These are phyloP conservation scores for Exutisphaerella laricina DNA, from an alignment of 2,329 filamentous ascomycete species.

Conservation along the genomic window DNA sequence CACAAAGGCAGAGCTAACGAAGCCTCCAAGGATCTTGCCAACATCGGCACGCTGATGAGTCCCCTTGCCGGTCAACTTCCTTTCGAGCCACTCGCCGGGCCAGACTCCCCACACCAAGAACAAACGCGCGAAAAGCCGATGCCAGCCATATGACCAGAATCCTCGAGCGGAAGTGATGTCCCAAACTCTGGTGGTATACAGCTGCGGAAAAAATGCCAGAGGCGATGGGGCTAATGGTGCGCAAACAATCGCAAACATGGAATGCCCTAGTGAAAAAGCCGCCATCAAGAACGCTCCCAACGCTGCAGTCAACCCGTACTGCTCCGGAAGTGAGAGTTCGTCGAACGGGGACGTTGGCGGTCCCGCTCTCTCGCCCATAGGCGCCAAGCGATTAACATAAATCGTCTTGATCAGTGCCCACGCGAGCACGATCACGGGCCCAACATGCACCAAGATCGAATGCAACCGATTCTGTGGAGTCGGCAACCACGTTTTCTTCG, in stretches of 20 bases:
- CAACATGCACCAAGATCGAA: slow-evolving; percentile 37
- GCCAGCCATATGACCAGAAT: slow-evolving; percentile 45
- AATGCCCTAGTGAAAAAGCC: slow-evolving; percentile 40
- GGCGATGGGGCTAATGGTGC: slow-evolving; percentile 38
- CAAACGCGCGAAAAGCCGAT: slow-evolving; percentile 40
- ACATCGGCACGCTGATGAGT: slow-evolving; percentile 36
- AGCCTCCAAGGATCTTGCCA: slow-evolving; percentile 42
- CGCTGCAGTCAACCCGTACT: slow-evolving; percentile 37
- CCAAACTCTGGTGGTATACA: slow-evolving; percentile 41
- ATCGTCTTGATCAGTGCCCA: slow-evolving; percentile 34
- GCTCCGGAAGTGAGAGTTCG: slow-evolving; percentile 31
- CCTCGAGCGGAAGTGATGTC: slow-evolving; percentile 36
- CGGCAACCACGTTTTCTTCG: slow-evolving; percentile 41
- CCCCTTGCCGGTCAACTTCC: slow-evolving; percentile 36
- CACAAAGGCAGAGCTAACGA: slow-evolving; percentile 39
- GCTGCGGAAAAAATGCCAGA: slow-evolving; percentile 42
- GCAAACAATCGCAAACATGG: slow-evolving; percentile 38
- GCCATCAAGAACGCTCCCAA: slow-evolving; percentile 42
- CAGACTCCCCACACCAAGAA: slow-evolving; percentile 44
- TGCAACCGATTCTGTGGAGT: slow-evolving; percentile 38
- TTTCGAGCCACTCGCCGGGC: slow-evolving; percentile 42
- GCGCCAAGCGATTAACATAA: slow-evolving; percentile 30
- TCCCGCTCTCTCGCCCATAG: slow-evolving; percentile 7
- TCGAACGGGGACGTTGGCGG: slow-evolving; percentile 31
- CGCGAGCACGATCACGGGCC: slow-evolving; percentile 35